These are phyloP conservation scores for Ophidiomyces ophidiicola DNA, from an alignment of 2,329 filamentous ascomycete species.

Conservation along the genomic window DNA sequence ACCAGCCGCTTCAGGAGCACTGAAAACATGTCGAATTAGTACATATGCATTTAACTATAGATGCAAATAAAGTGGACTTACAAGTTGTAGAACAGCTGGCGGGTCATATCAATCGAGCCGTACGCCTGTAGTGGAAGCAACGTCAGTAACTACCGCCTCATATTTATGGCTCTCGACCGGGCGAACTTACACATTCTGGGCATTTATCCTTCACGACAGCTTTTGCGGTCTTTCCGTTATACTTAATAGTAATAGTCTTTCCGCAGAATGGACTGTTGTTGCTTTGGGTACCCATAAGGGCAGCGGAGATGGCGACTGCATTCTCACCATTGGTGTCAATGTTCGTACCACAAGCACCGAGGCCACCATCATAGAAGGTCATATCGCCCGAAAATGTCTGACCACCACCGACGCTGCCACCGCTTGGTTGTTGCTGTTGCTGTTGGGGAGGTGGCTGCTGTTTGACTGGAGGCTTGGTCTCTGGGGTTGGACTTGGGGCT, in stretches of 20 bases:
- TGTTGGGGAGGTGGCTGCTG: conserved; percentile 7
- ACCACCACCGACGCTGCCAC: conserved; percentile 16
- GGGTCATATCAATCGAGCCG: conserved; percentile 21
- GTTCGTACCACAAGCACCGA: conserved; percentile 56
- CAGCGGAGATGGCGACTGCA: conserved; percentile 57
- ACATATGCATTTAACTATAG: not conserved
- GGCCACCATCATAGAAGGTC: conserved; percentile 60
- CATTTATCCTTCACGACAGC: conserved; percentile 64
- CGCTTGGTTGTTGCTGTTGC: conserved; percentile 11
- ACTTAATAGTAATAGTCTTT: conserved; percentile 51
- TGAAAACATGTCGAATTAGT: conserved; percentile 15
- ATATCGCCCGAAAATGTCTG: conserved; percentile 46
- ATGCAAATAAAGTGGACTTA: conserved; percentile 7
- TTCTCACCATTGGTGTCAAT: conserved; percentile 45
- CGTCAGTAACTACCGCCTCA: conserved; percentile 38
- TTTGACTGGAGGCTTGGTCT: conserved; percentile 9
- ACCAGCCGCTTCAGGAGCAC: conserved; percentile 24
- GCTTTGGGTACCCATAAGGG: conserved; percentile 50
- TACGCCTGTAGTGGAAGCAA: conserved; percentile 33
- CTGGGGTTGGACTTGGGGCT: conserved; percentile 8
- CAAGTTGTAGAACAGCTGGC: conserved; percentile 27
- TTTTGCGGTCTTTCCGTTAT: conserved; percentile 45
- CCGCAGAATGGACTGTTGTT: conserved; percentile 62
- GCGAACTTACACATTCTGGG: conserved; percentile 46
- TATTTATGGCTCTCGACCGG: conserved; percentile 23